Evolutionary conservation across 23 red algal species (phyloP).

Genomic region (Gracilariopsis chorda): DNA sequence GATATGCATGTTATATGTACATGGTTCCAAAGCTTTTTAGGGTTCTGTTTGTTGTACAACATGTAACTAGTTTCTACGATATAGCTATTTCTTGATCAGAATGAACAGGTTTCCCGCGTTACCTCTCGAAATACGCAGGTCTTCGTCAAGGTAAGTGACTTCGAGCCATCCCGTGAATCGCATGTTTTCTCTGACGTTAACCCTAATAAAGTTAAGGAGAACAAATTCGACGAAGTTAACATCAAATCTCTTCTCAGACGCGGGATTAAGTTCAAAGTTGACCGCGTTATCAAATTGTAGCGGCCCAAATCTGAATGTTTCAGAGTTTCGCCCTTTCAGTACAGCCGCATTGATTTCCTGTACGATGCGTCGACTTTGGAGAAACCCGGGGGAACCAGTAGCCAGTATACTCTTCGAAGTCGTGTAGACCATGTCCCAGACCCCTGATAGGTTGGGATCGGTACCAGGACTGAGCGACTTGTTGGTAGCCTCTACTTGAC

Average conservation of each 20-base stretch:
- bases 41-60: too few species aligned
- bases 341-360: constrained; percentile 66
- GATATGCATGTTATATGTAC: too few species aligned
- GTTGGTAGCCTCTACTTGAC: constrained; percentile 61
- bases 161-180: constrained; percentile 79
- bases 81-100: constrained; percentile 53
- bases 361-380: constrained; percentile 63
- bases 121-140: constrained; percentile 80
- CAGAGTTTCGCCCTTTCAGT: constrained; percentile 55
- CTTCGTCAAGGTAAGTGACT: constrained; percentile 81
- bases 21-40: too few species aligned
- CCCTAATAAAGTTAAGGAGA: constrained; percentile 54
- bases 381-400: constrained; percentile 30
- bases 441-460: constrained; percentile 42
- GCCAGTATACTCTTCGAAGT: constrained; percentile 73
- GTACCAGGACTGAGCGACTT: constrained; percentile 25
- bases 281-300: constrained; percentile 65
- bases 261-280: constrained; percentile 57
- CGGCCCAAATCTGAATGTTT: constrained; percentile 72
- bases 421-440: constrained; percentile 89
- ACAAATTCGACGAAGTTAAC: constrained; percentile 82
- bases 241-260: constrained; percentile 57
- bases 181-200: constrained; percentile 58
- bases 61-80: neutral
- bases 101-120: constrained; percentile 87